phyloP scores from a whole-genome alignment of 192 early-diverging fungal genomes.

The Phycomyces nitens region DNA sequence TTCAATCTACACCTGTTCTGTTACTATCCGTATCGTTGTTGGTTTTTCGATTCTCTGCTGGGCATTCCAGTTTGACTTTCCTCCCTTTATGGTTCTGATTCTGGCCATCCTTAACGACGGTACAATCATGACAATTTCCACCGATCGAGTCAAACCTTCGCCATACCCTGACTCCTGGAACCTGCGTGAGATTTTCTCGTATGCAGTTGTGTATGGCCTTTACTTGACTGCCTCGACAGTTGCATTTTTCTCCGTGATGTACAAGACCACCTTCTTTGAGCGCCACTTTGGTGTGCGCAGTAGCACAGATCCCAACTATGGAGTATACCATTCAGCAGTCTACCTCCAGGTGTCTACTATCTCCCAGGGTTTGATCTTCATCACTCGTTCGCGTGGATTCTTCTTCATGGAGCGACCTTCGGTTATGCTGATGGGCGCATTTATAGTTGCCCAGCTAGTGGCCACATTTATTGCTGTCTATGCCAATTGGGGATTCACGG shows the following conservation, averaged over 20 bases:
- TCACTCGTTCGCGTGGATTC: conserved; percentile 64
- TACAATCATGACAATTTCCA: conserved; percentile 89
- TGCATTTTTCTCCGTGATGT: conserved; percentile 59
- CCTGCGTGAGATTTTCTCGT: conserved; percentile 79
- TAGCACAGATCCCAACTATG: conserved; percentile 54
- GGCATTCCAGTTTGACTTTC: conserved; percentile 80
- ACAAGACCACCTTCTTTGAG: conserved; percentile 62
- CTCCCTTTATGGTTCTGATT: conserved; percentile 82
- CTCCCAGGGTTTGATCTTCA: conserved; percentile 71
- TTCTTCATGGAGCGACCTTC: conserved; percentile 67
- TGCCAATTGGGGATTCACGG: conserved; percentile 75
- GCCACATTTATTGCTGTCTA: conserved; percentile 76
- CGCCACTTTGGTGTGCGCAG: conserved; percentile 54
- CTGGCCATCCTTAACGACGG: conserved; percentile 90
- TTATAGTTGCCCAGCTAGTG: conserved; percentile 61
- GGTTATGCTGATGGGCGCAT: conserved; percentile 53
- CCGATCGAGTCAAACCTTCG: conserved; percentile 79
- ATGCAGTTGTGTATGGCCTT: conserved; percentile 81
- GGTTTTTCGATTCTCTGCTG: conserved; percentile 68
- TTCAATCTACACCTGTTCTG: conserved; percentile 88
- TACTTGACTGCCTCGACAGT: conserved; percentile 81
- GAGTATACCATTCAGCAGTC: conserved; percentile 63
- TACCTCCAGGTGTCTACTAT: conserved; percentile 75
- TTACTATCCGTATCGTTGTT: conserved; percentile 75
- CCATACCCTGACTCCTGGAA: conserved; percentile 85